Conservation (phyloP, 2,329 filamentous ascomycete genomes). For the Emydomyces testavorans region DNA sequence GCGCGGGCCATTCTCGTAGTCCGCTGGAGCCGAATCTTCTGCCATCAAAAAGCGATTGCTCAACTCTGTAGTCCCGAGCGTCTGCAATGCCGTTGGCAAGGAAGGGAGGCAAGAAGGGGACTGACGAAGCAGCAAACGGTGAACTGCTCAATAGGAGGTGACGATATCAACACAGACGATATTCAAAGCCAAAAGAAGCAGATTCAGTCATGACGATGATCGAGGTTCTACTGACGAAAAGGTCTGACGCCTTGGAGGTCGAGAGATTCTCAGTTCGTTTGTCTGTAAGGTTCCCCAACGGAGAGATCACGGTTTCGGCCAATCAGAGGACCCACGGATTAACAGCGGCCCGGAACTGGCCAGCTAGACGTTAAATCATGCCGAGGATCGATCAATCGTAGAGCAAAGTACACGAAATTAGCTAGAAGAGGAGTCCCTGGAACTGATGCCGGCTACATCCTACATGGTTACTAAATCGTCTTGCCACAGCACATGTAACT, state of each 20-base stretch:
- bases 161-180: constrained; percentile 5
- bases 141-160: neutral
- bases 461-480: too few relatives aligned
- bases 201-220: constrained; percentile 11
- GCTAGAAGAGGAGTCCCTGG: too few relatives aligned
- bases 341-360: constrained; percentile 13
- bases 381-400: too few relatives aligned
- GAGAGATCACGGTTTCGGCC: too few relatives aligned
- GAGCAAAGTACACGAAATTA: too few relatives aligned
- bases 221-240: neutral
- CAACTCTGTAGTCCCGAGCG: neutral
- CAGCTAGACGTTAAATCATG: constrained; percentile 12
- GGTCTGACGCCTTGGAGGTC: neutral
- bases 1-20: constrained; percentile 2
- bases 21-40: neutral
- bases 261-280: neutral
- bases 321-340: constrained; percentile 7
- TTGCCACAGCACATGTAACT: too few relatives aligned
- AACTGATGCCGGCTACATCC: too few relatives aligned
- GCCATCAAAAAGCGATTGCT: constrained; percentile 8
- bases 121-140: neutral
- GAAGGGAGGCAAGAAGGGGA: neutral
- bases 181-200: constrained; percentile 2
- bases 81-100: neutral
- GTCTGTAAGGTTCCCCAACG: too few relatives aligned